These are phyloP conservation scores for Mycosphaerella sp. DNA, from an alignment of 2,329 filamentous ascomycete species.

Conservation along the genomic window DNA sequence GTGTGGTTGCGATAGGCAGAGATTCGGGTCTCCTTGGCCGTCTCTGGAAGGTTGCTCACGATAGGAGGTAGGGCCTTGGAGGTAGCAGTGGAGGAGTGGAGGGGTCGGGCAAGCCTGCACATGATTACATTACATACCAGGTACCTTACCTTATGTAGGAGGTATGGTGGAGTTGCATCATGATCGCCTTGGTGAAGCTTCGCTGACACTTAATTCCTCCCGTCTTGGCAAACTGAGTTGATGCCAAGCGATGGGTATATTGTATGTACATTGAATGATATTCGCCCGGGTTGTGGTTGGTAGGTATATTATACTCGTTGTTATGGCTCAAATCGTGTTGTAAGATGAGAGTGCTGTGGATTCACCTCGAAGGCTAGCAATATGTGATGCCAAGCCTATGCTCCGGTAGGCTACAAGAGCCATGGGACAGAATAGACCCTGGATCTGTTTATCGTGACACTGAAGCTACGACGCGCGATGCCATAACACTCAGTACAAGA, in stretches of 20 bases:
- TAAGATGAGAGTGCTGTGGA: too few relatives aligned
- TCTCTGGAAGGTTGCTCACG: constrained; percentile 2
- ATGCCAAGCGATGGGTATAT: background rate
- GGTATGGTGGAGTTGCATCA: background rate
- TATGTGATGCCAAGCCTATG: too few relatives aligned
- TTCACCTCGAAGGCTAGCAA: too few relatives aligned
- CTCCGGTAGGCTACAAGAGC: background rate
- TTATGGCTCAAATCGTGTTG: background rate
- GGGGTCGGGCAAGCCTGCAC: constrained; percentile 5
- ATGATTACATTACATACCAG: too few relatives aligned
- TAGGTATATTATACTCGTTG: too few relatives aligned
- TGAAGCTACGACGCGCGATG: too few relatives aligned
- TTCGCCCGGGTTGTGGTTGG: too few relatives aligned
- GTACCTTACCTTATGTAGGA: too few relatives aligned
- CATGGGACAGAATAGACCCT: background rate
- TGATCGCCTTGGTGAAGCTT: constrained; percentile 7
- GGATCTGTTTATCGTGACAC: background rate
- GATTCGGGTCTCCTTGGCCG: background rate
- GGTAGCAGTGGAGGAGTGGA: background rate
- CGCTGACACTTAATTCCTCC: background rate
- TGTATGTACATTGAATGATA: background rate
- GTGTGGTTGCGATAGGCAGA: constrained; percentile 4
- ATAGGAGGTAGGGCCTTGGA: too few relatives aligned
- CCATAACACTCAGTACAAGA: too few relatives aligned
- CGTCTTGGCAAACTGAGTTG: constrained; percentile 1